Conservation (phyloP, 73 alveolate species). For the Tetrahymena thermophila region DNA sequence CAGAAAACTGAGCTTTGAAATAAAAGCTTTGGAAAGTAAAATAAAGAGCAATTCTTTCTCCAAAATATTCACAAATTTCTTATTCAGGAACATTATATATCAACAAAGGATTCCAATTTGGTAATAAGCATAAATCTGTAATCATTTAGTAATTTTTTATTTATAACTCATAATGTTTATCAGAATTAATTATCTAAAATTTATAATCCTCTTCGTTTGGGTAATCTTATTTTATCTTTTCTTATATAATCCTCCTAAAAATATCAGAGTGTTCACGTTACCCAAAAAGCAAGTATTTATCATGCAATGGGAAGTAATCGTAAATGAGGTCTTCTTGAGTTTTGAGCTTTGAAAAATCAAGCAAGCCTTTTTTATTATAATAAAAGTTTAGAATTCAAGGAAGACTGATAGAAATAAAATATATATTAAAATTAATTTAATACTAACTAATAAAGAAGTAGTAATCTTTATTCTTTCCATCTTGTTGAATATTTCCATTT, state of each 20-base stretch:
- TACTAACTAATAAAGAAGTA: background rate
- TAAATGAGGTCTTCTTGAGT: background rate
- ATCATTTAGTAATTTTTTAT: background rate
- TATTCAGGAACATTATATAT: constrained; percentile 14
- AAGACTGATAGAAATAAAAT: too few relatives aligned
- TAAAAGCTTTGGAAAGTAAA: constrained; percentile 32
- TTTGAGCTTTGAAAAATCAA: background rate
- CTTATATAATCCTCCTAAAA: background rate
- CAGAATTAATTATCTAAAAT: background rate
- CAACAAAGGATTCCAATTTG: background rate
- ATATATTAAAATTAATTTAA: background rate
- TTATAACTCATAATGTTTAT: background rate
- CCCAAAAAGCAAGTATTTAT: background rate
- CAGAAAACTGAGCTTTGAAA: background rate
- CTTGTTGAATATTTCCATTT: background rate
- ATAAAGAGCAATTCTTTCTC: constrained; percentile 75
- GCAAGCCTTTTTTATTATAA: background rate
- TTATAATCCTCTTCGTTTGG: background rate
- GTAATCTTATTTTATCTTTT: background rate
- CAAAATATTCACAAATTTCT: constrained; percentile 67
- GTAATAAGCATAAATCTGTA: background rate
- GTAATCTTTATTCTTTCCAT: background rate
- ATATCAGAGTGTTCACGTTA: background rate
- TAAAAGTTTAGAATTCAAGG: too few relatives aligned
- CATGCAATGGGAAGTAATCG: background rate